Base-by-base conservation (phyloP, 2,329 filamentous ascomycete genomes). In the Ophiocordyceps camponoti-saundersi region DNA sequence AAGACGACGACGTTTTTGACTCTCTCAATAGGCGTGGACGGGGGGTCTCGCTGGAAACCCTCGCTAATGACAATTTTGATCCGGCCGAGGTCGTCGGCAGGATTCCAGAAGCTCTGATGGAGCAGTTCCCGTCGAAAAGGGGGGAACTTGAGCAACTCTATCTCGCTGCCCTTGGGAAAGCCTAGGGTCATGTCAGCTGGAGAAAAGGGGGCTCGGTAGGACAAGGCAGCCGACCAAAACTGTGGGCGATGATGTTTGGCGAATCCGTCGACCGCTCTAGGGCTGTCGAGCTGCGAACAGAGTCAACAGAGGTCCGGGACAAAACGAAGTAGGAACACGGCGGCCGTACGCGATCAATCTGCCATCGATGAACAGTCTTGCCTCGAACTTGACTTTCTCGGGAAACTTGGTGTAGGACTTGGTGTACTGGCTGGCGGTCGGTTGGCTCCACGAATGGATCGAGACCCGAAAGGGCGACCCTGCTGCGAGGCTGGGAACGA, bases 51-150 rank as follows among this genome's bases (percentile, higher is more conserved):
- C 11, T 72, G 68, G 48, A 87, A 79, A 0, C 84, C 80, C 57
- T 90, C 85, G 44, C 82, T 79, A 48, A 94, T 73, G 47, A 88
- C 61, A 23, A 93, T 62, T 58, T 82, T 87, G 64, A 94, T 82
- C 8, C 85, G 77, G 7, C 86, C 85, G 20, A 82, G 61, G 29
- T 80, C 69, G 49, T 90, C 85, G 6, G 73, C 73, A 0, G 83
- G 72, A 53, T 78, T 79, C 84, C 85, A 92, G 51, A 79, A 73
- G 48, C 67, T 75, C 55, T 87, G 81, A 41, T 75, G 71, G 16
- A 89, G 68, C 22, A 87, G 68, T 53, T 84, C 78, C 46, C 71
- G 70, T 48, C 82, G 78, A 55, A 92, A 93, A 0, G 64, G 54
- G 0, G 87, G 87, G 52, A 93, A 94, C 32, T 66, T 72, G 42